Conservation (phyloP, 2,329 filamentous ascomycete genomes). For the Ceratocystis variospora region DNA sequence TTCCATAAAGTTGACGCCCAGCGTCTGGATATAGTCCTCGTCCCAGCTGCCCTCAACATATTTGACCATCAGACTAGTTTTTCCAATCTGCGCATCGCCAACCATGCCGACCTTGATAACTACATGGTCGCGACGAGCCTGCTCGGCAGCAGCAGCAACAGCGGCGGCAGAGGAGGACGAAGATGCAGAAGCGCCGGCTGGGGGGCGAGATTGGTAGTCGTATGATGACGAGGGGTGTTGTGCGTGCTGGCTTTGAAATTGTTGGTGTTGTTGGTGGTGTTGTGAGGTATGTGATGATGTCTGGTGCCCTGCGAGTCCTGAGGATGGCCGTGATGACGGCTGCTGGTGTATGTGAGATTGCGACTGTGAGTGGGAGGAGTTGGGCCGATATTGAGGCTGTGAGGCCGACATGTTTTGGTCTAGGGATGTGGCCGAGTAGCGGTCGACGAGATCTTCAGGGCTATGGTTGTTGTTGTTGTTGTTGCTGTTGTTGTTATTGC, state of each 20-base stretch:
- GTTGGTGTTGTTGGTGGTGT: constrained; percentile 26
- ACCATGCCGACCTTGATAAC: constrained; percentile 99
- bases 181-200: neutral
- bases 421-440: constrained; percentile 34
- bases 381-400: neutral
- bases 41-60: constrained; percentile 99
- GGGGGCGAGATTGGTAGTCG: constrained; percentile 22
- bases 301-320: constrained; percentile 34
- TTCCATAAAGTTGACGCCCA: constrained; percentile 99
- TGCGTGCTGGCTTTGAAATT: constrained; percentile 33
- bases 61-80: constrained; percentile 98
- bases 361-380: neutral
- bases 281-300: constrained; percentile 20
- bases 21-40: constrained; percentile 97
- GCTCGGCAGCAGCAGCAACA: constrained; percentile 23
- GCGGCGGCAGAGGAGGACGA: constrained; percentile 20
- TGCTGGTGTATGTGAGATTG: neutral
- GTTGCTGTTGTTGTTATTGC: neutral
- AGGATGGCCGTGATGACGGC: constrained; percentile 37
- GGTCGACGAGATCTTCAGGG: constrained; percentile 31
- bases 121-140: constrained; percentile 53
- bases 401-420: constrained; percentile 28
- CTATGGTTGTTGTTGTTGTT: neutral
- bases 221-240: constrained; percentile 24
- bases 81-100: constrained; percentile 95